These are phyloP conservation scores for Neofusicoccum parvum DNA, from an alignment of 2,329 filamentous ascomycete genomes.

Conservation along the genomic window DNA sequence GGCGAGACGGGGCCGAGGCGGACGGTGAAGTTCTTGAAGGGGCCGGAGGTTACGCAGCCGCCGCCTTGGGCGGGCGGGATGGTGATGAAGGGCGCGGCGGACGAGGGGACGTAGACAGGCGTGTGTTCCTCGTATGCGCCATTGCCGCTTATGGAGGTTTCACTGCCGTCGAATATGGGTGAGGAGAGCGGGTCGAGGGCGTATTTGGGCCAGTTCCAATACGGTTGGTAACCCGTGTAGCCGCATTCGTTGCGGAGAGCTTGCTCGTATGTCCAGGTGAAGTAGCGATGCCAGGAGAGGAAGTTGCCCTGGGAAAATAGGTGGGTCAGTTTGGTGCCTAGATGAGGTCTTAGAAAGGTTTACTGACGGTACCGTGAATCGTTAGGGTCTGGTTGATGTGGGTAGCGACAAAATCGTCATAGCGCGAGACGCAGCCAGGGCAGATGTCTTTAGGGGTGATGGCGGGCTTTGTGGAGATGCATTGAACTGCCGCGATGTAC, in stretches of 20 bases:
- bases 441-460: conserved; percentile 32
- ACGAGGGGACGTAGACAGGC: conserved; percentile 27
- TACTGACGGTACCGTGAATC: conserved; percentile 38
- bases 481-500: conserved; percentile 41
- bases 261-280: conserved; percentile 46
- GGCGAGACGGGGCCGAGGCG: conserved; percentile 53
- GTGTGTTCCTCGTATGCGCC: conserved; percentile 35
- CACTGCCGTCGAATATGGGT: conserved; percentile 59
- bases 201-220: conserved; percentile 57
- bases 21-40: conserved; percentile 51
- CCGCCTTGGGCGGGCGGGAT: conserved; percentile 57
- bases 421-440: conserved; percentile 36
- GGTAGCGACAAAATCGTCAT: conserved; percentile 42
- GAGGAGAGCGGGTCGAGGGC: conserved; percentile 48
- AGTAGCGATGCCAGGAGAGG: conserved; percentile 48
- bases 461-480: conserved; percentile 32
- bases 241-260: conserved; percentile 46
- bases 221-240: conserved; percentile 47
- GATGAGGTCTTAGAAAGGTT: too few species aligned
- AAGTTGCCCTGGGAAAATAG: conserved; percentile 33
- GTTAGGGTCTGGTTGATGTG: conserved; percentile 38
- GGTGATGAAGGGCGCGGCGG: conserved; percentile 31
- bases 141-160: conserved; percentile 51
- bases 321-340: background rate
- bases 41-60: conserved; percentile 56